phyloP scores from a whole-genome alignment of 2,329 filamentous ascomycete genomes.

The Talaromyces sp. region DNA sequence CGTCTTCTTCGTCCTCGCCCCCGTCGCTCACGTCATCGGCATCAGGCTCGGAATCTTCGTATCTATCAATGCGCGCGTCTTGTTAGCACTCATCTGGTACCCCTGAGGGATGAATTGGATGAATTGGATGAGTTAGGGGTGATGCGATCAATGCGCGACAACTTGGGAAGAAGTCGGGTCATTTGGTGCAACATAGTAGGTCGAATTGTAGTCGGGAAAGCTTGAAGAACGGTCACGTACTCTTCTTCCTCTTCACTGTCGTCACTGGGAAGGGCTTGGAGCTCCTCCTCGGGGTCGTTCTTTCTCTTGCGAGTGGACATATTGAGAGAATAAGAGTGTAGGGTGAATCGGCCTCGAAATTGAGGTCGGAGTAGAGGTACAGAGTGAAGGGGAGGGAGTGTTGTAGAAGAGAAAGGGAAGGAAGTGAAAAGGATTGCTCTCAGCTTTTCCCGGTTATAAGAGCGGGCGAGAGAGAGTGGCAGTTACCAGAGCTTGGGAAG shows the following conservation, averaged over 20 bases:
- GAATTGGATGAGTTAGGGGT: background rate
- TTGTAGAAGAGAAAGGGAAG: constrained; percentile 20
- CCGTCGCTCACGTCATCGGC: constrained; percentile 33
- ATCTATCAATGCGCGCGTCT: constrained; percentile 30
- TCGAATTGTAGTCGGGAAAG: background rate
- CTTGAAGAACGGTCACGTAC: constrained; percentile 40
- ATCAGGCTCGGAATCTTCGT: constrained; percentile 39
- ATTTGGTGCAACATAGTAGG: constrained; percentile 2
- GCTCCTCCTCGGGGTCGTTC: constrained; percentile 52
- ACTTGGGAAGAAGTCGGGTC: constrained; percentile 1
- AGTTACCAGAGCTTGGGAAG: constrained; percentile 15
- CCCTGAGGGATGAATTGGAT: background rate
- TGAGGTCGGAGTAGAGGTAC: constrained; percentile 36
- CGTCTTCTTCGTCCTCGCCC: constrained; percentile 32
- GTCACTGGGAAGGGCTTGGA: constrained; percentile 53
- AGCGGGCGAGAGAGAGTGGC: constrained; percentile 12
- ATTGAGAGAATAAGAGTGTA: constrained; percentile 40
- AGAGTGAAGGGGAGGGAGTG: constrained; percentile 10
- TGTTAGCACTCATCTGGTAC: background rate
- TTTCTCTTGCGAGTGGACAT: constrained; percentile 56
- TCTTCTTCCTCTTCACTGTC: constrained; percentile 56
- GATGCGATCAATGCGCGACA: constrained; percentile 9
- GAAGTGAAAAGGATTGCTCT: constrained; percentile 29
- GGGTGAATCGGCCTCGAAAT: constrained; percentile 32
- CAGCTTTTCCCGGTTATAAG: constrained; percentile 10